Evolutionary conservation across 352 stramenopile genomes (phyloP).

Genomic region (Globisporangium ultimum): DNA sequence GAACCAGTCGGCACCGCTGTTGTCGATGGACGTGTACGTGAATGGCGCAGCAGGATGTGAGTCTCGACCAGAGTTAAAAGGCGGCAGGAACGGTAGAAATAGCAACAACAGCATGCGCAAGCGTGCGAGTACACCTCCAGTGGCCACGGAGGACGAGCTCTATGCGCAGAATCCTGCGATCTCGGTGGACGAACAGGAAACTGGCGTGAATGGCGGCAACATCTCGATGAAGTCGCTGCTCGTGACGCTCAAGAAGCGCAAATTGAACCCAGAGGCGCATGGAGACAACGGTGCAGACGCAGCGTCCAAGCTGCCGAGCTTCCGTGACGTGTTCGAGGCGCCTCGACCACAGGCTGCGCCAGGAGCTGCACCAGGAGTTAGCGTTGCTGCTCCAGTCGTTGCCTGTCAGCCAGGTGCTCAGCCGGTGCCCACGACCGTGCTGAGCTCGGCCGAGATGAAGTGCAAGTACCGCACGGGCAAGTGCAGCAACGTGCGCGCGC

Average conservation of each 20-base stretch:
- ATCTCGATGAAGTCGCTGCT: slow-evolving; percentile 75
- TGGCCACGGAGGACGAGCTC: slow-evolving; percentile 9
- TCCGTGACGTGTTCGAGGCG: slow-evolving; percentile 58
- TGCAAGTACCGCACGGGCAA: slow-evolving; percentile 85
- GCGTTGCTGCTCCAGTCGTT: slow-evolving; percentile 4
- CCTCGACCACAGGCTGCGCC: slow-evolving; percentile 6
- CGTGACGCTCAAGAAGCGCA: slow-evolving; percentile 65
- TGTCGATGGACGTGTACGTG: slow-evolving; percentile 34
- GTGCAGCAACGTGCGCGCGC: slow-evolving; percentile 61
- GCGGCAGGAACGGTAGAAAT: neutral
- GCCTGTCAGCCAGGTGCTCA: too few relatives aligned
- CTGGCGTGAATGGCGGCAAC: slow-evolving; percentile 26
- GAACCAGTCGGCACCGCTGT: neutral
- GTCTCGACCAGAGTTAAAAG: too few relatives aligned
- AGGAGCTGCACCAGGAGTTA: neutral
- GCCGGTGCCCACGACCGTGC: slow-evolving; percentile 4
- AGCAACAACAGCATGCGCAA: slow-evolving; percentile 1
- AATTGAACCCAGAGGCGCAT: slow-evolving; percentile 18
- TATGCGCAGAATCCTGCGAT: slow-evolving; percentile 9
- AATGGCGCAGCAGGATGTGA: slow-evolving; percentile 8
- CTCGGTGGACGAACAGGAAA: slow-evolving; percentile 8
- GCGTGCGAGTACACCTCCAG: neutral
- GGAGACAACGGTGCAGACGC: slow-evolving; percentile 9
- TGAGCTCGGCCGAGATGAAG: slow-evolving; percentile 42
- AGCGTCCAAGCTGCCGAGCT: slow-evolving; percentile 47